Conservation (phyloP, 352 stramenopile genomes). For the Elongisporangium prolatum region DNA sequence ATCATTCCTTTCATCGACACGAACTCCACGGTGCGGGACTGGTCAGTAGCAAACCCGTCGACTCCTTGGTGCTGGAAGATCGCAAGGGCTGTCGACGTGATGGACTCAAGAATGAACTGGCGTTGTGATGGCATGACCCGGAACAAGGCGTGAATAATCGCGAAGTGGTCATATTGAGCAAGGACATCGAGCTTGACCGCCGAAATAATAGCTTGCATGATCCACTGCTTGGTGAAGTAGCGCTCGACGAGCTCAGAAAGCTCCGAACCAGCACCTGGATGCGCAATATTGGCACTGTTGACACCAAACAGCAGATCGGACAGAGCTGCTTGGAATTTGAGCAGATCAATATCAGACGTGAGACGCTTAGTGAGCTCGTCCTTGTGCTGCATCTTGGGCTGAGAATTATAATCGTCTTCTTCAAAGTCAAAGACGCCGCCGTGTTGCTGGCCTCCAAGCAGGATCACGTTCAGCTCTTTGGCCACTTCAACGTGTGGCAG, state of each 20-base stretch:
- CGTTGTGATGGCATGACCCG: slow-evolving; percentile 27
- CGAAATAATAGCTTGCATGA: slow-evolving; percentile 34
- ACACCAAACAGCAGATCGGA: slow-evolving; percentile 41
- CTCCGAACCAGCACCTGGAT: slow-evolving; percentile 21
- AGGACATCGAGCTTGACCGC: slow-evolving; percentile 52
- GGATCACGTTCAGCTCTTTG: slow-evolving; percentile 70
- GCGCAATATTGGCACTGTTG: slow-evolving; percentile 11
- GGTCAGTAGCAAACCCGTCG: slow-evolving; percentile 4
- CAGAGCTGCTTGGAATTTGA: slow-evolving; percentile 58
- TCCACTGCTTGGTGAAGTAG: slow-evolving; percentile 47
- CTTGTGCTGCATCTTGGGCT: slow-evolving; percentile 5
- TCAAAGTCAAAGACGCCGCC: slow-evolving; percentile 68
- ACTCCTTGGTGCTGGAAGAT: slow-evolving; percentile 63
- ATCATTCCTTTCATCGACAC: slow-evolving; percentile 61
- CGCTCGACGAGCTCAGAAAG: slow-evolving; percentile 27
- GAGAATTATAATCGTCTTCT: slow-evolving; percentile 43
- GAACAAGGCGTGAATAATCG: slow-evolving; percentile 55
- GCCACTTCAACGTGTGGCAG: slow-evolving; percentile 70
- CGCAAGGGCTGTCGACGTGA: slow-evolving; percentile 36
- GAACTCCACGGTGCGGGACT: slow-evolving; percentile 20
- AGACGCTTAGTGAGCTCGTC: not conserved
- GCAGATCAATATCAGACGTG: slow-evolving; percentile 42
- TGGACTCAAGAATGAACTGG: slow-evolving; percentile 26
- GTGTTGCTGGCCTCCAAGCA: slow-evolving; percentile 38
- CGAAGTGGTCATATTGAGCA: slow-evolving; percentile 57